phyloP scores from a whole-genome alignment of 768 basidiomycete species.

The Phaeotremella fagi region DNA sequence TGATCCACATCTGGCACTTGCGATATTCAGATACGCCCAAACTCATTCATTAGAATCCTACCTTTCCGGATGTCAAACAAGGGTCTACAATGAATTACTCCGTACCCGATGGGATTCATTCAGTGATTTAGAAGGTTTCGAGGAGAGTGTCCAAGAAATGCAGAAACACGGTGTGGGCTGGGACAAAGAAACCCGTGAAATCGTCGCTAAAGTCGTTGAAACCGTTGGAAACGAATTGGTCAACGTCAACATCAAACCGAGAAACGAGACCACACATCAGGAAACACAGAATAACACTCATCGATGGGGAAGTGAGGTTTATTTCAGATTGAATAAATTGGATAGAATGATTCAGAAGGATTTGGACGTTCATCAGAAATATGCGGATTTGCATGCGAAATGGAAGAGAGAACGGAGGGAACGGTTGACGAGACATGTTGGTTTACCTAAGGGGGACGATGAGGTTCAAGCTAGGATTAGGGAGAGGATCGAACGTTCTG shows the following conservation, averaged over 20 bases:
- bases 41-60: constrained; percentile 72
- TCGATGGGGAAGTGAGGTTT: too few relatives aligned
- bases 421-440: not conserved
- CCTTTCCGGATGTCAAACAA: constrained; percentile 82
- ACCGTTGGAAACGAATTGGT: constrained; percentile 53
- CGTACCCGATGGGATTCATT: constrained; percentile 78
- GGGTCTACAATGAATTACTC: constrained; percentile 82
- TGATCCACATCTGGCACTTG: constrained; percentile 74
- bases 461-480: not conserved
- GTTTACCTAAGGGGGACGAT: not conserved
- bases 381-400: constrained; percentile 13
- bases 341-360: constrained; percentile 36
- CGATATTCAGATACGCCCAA: constrained; percentile 75
- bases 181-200: constrained; percentile 58
- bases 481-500: not conserved
- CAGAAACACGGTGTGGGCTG: constrained; percentile 66
- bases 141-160: constrained; percentile 75
- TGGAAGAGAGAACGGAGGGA: constrained; percentile 7
- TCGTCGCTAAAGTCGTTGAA: constrained; percentile 61
- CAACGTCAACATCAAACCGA: not conserved
- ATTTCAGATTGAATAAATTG: constrained; percentile 17
- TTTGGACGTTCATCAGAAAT: constrained; percentile 22
- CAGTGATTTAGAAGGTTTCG: constrained; percentile 72
- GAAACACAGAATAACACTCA: too few relatives aligned
- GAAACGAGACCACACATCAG: constrained; percentile 10